Conservation (phyloP, 345 rosid species). For the Gossypium ekmanianum region DNA sequence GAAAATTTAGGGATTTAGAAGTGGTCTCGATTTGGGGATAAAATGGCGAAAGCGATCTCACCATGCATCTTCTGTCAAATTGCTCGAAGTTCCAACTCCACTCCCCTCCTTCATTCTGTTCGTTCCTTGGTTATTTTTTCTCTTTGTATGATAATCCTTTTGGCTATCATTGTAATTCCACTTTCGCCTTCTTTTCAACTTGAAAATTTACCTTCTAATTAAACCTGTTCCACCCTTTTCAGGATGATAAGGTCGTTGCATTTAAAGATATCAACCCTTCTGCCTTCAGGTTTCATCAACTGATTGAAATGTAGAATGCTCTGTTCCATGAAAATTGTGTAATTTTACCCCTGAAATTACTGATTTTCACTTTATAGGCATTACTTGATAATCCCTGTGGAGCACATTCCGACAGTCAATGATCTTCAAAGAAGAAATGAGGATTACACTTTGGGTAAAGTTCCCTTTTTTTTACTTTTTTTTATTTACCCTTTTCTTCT, state of each 20-base stretch:
- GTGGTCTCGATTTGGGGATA: constrained; percentile 10
- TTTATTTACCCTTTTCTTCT: background rate
- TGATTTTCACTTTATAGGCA: constrained; percentile 42
- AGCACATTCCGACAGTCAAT: constrained; percentile 69
- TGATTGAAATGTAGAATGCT: background rate
- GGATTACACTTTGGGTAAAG: constrained; percentile 63
- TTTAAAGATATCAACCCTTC: constrained; percentile 83
- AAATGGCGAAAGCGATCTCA: constrained; percentile 55
- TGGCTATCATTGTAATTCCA: constrained; percentile 15
- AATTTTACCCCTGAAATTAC: background rate
- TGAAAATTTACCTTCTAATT: constrained; percentile 2
- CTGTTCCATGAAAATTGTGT: background rate
- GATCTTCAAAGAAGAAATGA: constrained; percentile 62
- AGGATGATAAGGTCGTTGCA: constrained; percentile 83
- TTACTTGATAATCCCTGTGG: constrained; percentile 73
- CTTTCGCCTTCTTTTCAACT: constrained; percentile 17
- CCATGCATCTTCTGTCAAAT: constrained; percentile 74
- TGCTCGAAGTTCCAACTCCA: constrained; percentile 41
- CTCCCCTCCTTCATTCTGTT: constrained; percentile 65
- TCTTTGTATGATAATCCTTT: background rate
- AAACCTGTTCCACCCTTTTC: constrained; percentile 18
- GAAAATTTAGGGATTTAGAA: background rate
- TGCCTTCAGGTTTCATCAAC: constrained; percentile 55
- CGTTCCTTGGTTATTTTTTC: constrained; percentile 18
- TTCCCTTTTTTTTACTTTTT: background rate